Conservation (phyloP, 164 flowering plant genomes). For the Vitis cinerea region DNA sequence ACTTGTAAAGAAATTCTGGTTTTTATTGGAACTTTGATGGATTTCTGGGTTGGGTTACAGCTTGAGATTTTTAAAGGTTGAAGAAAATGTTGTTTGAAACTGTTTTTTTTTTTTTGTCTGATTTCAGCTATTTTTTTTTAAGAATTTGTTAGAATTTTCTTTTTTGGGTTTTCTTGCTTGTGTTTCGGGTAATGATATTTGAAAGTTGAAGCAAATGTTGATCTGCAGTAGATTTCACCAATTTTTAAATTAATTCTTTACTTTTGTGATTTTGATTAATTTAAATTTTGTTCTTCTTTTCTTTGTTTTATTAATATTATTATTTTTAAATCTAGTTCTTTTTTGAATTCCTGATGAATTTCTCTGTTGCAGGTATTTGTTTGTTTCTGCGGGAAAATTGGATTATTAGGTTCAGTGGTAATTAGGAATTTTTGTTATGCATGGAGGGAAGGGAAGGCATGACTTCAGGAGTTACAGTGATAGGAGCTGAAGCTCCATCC, state of each 20-base stretch:
- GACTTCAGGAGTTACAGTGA: conserved; percentile 38
- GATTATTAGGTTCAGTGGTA: background rate
- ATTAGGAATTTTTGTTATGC: conserved; percentile 1
- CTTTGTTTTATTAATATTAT: background rate
- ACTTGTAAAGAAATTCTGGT: no score
- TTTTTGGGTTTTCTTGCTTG: background rate
- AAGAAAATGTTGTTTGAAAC: background rate
- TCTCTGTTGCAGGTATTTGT: conserved; percentile 6
- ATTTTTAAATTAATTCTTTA: no score
- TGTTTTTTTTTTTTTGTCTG: no score
- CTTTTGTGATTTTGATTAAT: background rate
- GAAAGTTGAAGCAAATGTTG: no score
- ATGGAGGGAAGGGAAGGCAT: conserved; percentile 47
- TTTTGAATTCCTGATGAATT: background rate
- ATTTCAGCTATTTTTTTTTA: background rate
- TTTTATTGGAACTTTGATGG: background rate
- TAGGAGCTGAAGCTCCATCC: conserved; percentile 46
- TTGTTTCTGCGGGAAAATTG: background rate
- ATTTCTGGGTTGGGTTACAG: background rate
- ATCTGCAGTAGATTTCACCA: no score
- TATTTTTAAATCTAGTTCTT: background rate
- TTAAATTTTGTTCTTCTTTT: background rate
- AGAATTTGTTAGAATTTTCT: background rate
- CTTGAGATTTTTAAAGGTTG: background rate
- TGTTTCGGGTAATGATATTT: background rate